Evolutionary conservation across 1,284 basidiomycete species (phyloP).

Genomic region (Melanopsichium pennsylvanicum): DNA sequence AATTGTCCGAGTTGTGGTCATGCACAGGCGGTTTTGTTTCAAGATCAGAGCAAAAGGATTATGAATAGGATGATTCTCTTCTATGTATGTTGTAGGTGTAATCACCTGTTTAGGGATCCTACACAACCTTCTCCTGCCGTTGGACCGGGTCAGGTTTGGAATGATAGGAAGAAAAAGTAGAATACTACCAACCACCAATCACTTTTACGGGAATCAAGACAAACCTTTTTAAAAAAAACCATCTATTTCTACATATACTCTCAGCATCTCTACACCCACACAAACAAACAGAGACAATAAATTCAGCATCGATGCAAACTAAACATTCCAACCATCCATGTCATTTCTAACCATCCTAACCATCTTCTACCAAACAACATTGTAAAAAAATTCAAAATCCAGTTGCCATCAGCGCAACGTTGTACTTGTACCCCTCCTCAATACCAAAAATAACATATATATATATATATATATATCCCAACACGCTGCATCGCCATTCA

Average conservation of each 20-base stretch:
- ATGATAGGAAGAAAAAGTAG: slow-evolving; percentile 49
- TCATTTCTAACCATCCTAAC: no score
- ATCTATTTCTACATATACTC: no score
- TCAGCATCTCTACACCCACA: no score
- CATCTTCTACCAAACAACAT: background rate
- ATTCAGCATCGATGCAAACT: background rate
- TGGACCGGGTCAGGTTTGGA: slow-evolving; percentile 45
- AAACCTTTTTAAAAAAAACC: background rate
- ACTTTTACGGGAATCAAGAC: no score
- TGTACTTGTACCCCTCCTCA: slow-evolving; percentile 41
- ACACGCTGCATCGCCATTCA: background rate
- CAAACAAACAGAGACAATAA: background rate
- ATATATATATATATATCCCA: no score
- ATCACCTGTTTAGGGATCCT: slow-evolving; percentile 58
- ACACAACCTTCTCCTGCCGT: slow-evolving; percentile 21
- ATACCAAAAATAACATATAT: no score
- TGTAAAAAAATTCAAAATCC: background rate
- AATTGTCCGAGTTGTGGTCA: slow-evolving; percentile 60
- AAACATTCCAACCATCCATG: no score
- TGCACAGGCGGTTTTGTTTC: slow-evolving; percentile 59
- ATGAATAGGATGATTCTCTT: slow-evolving; percentile 64
- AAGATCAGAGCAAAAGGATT: slow-evolving; percentile 64
- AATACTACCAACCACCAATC: background rate
- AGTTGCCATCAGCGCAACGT: background rate
- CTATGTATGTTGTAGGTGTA: slow-evolving; percentile 62